These are phyloP conservation scores for Tylopilus plumbeoviolaceoides DNA, from an alignment of 768 basidiomycete species.

Conservation along the genomic window DNA sequence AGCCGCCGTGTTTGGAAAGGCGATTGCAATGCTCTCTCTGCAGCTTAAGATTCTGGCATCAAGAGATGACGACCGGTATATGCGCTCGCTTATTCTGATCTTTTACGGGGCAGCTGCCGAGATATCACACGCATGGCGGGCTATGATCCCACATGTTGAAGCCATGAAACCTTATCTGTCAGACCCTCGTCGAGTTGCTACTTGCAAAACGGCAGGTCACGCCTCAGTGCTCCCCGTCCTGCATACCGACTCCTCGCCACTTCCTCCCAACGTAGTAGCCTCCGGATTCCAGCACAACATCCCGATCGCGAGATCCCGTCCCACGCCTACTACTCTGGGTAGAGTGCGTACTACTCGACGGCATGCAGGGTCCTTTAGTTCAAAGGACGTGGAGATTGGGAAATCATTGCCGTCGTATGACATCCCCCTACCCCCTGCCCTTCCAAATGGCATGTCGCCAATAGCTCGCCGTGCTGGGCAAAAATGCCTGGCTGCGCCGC, in stretches of 20 bases:
- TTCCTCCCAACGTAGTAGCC: conserved; percentile 26
- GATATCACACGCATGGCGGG: conserved; percentile 80
- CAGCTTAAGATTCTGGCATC: conserved; percentile 76
- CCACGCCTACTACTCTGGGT: conserved; percentile 28
- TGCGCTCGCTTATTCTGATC: conserved; percentile 80
- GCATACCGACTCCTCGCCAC: conserved; percentile 23
- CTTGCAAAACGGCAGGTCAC: conserved; percentile 27
- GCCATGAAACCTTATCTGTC: conserved; percentile 62
- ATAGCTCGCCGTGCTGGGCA: conserved; percentile 46
- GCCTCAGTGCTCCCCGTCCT: conserved; percentile 23
- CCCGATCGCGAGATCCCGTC: conserved; percentile 30
- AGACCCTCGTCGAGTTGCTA: conserved; percentile 37
- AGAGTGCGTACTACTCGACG: conserved; percentile 61
- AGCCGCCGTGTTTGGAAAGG: conserved; percentile 80
- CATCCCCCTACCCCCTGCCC: conserved; percentile 25
- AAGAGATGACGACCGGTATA: conserved; percentile 80
- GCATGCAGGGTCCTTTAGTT: conserved; percentile 94
- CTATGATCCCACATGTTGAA: conserved; percentile 67
- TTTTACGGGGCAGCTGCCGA: conserved; percentile 90
- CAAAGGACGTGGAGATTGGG: conserved; percentile 86
- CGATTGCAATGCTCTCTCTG: conserved; percentile 74
- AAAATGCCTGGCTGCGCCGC: conserved; percentile 41
- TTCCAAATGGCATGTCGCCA: conserved; percentile 27
- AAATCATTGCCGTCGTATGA: conserved; percentile 71
- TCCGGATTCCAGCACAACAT: conserved; percentile 19